Evolutionary conservation across 2,329 filamentous ascomycete species (phyloP), one percentile per base, ranked within the genome.

Genomic region (Penicillium sp.): DNA sequence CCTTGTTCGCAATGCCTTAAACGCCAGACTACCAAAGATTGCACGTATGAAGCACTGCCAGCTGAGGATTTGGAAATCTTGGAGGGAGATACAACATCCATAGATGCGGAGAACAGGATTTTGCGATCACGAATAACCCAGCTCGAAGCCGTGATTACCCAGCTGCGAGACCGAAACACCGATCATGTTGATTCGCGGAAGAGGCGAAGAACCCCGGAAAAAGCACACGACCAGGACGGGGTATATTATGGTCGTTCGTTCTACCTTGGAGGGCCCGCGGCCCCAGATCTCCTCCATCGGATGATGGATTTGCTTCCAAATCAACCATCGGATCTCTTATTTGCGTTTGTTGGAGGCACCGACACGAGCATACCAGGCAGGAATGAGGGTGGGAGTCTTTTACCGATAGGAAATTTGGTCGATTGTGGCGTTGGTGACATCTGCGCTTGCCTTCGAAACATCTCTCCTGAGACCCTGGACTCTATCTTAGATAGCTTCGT

Each of bases 281-380:
- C 40, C 13, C 40, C 40, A n/a, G 40, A 42, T 32, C 40, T 42
- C 13, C 40, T 42, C 13, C 40, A 42, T n/a, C 40, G 20, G 20
- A 42, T 42, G 40, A 42, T 42, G 40, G 13, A 13, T 7, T 12
- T 42, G 40, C 20, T 42, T 7, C 40, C 40, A 28, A 20, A 42
- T 20, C 20, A 41, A 12, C 38, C 20, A 10, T 24, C 38, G 6
- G 32, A 33, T 33, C 32, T 33, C 10, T 33, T 27, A 9, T 27
- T 27, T 27, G 25, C 25, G 25, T 27, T 27, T 9, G 25, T 27
- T 6, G 25, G 25, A 27, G 25, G 25, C 25, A 27, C 25, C 25
- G 25, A 55, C 59, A 52, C 20, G 3, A 37, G 33, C 33, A 9
- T 1, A 42, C 23, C 27, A 28, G 27, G 12, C 39, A n/a, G 20